Conservation (phyloP, 2,329 filamentous ascomycete species). For the Cordyceps militaris region DNA sequence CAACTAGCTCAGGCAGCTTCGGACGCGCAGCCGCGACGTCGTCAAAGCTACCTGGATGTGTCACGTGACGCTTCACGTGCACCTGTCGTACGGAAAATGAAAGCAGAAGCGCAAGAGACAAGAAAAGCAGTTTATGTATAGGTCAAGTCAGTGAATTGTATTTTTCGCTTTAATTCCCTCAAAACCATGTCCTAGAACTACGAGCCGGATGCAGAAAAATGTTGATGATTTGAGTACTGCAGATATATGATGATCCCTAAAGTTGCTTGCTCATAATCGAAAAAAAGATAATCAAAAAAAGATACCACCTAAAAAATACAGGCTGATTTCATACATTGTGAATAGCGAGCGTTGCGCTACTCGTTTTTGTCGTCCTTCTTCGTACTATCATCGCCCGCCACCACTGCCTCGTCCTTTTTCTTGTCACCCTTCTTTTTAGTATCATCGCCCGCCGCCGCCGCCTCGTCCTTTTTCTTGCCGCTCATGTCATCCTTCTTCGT, state of each 20-base stretch:
- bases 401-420: not conserved
- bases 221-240: not conserved
- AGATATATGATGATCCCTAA: not conserved
- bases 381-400: not conserved
- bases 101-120: not conserved
- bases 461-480: conserved; percentile 17
- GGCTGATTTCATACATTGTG: not conserved
- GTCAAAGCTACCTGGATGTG: conserved; percentile 3
- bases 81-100: not conserved
- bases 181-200: not conserved
- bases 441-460: not conserved
- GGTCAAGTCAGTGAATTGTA: not conserved
- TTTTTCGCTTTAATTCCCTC: not conserved
- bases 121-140: not conserved
- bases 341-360: not conserved
- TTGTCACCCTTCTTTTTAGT: conserved; percentile 7
- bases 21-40: conserved; percentile 15
- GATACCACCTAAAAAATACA: conserved; percentile 2
- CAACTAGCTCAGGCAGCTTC: conserved; percentile 15
- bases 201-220: not conserved
- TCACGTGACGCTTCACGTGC: conserved; percentile 13
- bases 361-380: not conserved
- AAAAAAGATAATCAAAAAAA: not conserved
- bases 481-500: conserved; percentile 12
- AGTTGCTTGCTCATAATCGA: not conserved